Evolutionary conservation across 1,139 yeast species (phyloP).

Genomic region (Hansenula lynferdii): DNA sequence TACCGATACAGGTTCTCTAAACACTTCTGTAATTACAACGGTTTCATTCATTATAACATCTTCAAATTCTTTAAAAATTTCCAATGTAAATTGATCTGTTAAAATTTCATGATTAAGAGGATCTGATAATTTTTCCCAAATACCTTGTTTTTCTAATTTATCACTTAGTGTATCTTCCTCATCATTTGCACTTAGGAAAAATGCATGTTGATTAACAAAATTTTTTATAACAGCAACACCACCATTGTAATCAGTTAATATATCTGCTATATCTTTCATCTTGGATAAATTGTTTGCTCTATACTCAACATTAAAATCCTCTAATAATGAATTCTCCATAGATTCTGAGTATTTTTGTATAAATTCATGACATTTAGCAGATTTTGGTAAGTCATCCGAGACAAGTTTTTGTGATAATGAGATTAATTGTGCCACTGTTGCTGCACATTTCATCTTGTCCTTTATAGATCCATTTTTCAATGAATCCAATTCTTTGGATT

Average conservation of each 20-base stretch:
- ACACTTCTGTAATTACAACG: slow-evolving; percentile 67
- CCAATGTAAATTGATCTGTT: slow-evolving; percentile 24
- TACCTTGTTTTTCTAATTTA: slow-evolving; percentile 27
- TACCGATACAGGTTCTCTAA: slow-evolving; percentile 63
- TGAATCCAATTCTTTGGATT: slow-evolving; percentile 57
- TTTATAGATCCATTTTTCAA: slow-evolving; percentile 40
- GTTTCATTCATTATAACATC: slow-evolving; percentile 62
- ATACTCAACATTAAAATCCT: slow-evolving; percentile 53
- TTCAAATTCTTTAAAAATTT: slow-evolving; percentile 36
- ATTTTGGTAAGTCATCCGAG: slow-evolving; percentile 45
- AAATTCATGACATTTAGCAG: slow-evolving; percentile 42
- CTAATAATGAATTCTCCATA: slow-evolving; percentile 64
- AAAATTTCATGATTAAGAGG: slow-evolving; percentile 22
- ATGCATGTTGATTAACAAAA: slow-evolving; percentile 77
- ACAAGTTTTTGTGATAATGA: slow-evolving; percentile 58
- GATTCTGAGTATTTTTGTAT: slow-evolving; percentile 72
- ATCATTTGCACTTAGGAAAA: slow-evolving; percentile 50
- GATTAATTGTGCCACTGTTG: slow-evolving; percentile 60
- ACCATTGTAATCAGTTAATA: slow-evolving; percentile 79
- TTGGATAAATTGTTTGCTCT: slow-evolving; percentile 48
- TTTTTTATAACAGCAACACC: slow-evolving; percentile 80
- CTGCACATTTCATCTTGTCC: slow-evolving; percentile 64
- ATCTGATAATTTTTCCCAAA: slow-evolving; percentile 45
- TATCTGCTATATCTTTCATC: slow-evolving; percentile 75
- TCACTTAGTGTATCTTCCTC: slow-evolving; percentile 20